phyloP scores from a whole-genome alignment of 2,329 filamentous ascomycete genomes.

The Pleurostoma richardsiae region DNA sequence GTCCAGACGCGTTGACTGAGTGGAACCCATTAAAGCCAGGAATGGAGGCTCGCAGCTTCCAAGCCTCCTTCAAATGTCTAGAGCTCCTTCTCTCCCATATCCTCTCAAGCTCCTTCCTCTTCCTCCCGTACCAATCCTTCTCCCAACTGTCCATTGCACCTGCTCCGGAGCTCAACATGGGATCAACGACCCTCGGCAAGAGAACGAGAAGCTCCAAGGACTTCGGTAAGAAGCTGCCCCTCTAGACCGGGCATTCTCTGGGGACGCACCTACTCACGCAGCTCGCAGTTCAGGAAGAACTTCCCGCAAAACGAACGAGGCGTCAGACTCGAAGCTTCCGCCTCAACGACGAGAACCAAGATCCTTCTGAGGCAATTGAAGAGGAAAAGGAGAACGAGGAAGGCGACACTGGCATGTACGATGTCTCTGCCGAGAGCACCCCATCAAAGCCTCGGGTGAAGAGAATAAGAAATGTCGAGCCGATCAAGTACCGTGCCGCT shows the following conservation, averaged over 20 bases:
- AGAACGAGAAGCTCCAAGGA: conserved; percentile 18
- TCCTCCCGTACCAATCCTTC: conserved; percentile 1
- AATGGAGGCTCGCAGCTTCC: too few relatives aligned
- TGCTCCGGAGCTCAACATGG: conserved; percentile 11
- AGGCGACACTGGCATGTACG: conserved; percentile 13
- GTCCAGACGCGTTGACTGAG: too few relatives aligned
- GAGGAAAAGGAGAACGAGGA: conserved; percentile 36
- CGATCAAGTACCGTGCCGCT: conserved; percentile 13
- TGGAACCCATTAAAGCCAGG: too few relatives aligned
- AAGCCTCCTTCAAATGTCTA: too few relatives aligned
- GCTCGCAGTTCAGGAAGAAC: conserved; percentile 9
- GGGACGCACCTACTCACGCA: not conserved
- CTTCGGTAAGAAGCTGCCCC: conserved; percentile 9
- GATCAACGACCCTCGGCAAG: conserved; percentile 20
- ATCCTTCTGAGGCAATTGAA: conserved; percentile 39
- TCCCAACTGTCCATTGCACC: not conserved
- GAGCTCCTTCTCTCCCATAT: too few relatives aligned
- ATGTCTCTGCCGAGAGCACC: conserved; percentile 4
- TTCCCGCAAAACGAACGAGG: conserved; percentile 41
- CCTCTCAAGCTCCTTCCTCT: conserved; percentile 4
- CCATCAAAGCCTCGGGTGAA: conserved; percentile 11
- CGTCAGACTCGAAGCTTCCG: conserved; percentile 32
- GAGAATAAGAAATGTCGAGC: conserved; percentile 7
- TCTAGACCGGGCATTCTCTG: not conserved
- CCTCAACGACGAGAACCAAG: conserved; percentile 64